phyloP scores from a whole-genome alignment of 305 asterid genomes.

The Fraxinus sp. region DNA sequence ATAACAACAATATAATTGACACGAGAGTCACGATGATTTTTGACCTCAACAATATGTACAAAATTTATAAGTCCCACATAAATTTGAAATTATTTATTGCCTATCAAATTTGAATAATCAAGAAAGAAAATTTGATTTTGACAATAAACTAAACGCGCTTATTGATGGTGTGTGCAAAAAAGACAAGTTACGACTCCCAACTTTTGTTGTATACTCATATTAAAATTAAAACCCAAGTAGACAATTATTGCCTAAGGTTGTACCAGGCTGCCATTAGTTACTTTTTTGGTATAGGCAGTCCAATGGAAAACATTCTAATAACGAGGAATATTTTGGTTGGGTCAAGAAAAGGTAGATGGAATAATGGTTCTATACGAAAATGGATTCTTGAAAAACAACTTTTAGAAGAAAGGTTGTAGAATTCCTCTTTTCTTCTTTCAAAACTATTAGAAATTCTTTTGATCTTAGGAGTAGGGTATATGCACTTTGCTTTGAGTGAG shows the following conservation, averaged over 20 bases:
- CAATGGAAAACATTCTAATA: neutral
- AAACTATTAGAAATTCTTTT: neutral
- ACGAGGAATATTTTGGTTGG: neutral
- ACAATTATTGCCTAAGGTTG: neutral
- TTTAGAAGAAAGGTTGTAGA: neutral
- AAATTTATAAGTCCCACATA: neutral
- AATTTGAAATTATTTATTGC: neutral
- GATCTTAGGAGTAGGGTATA: neutral
- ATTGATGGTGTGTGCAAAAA: neutral
- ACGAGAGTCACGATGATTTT: neutral
- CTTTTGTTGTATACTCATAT: neutral
- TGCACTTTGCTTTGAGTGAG: neutral
- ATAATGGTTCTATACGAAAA: neutral
- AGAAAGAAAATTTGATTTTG: neutral
- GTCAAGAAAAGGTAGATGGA: neutral
- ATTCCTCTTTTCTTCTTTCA: neutral
- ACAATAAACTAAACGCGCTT: neutral
- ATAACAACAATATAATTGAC: neutral
- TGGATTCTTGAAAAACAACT: neutral
- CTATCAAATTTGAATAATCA: neutral
- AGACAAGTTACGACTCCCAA: neutral
- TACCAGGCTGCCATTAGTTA: neutral
- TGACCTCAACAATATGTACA: neutral
- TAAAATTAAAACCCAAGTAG: neutral
- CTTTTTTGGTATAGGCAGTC: neutral